Percentiles rank a stretch among this genome's conserved stretches.
These are phyloP conservation scores for Ophidiomyces ophidiicola DNA, from an alignment of 2,329 filamentous ascomycete genomes.

Conservation along the genomic window DNA sequence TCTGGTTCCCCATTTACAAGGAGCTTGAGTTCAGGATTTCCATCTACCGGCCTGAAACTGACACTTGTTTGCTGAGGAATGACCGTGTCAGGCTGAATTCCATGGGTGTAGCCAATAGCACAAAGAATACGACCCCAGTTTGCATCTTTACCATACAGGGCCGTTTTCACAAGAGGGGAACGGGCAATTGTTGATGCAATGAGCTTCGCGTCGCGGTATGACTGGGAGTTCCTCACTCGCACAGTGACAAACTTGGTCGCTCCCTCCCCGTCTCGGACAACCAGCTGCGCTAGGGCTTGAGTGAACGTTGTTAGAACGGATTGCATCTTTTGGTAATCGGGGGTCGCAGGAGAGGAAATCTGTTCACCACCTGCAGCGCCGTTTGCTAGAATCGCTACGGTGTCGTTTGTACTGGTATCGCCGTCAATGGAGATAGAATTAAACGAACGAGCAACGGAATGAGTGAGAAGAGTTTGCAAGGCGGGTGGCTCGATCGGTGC, in stretches of 20 bases:
- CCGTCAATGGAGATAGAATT: conserved; percentile 96
- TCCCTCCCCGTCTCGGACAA: conserved; percentile 92
- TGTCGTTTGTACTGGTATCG: conserved; percentile 96
- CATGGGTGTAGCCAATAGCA: conserved; percentile 68
- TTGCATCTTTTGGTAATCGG: conserved; percentile 60
- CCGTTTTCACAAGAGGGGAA: conserved; percentile 91
- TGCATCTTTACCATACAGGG: conserved; percentile 89
- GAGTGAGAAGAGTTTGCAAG: conserved; percentile 57
- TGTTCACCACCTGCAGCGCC: conserved; percentile 68
- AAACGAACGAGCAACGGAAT: conserved; percentile 73
- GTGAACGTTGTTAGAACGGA: conserved; percentile 63
- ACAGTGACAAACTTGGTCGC: conserved; percentile 98
- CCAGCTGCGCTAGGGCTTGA: conserved; percentile 73
- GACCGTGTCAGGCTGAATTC: conserved; percentile 35
- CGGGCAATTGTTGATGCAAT: conserved; percentile 81
- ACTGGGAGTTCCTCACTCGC: conserved; percentile 60
- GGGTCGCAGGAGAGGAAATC: conserved; percentile 39
- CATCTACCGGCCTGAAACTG: conserved; percentile 48
- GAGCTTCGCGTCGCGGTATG: conserved; percentile 58
- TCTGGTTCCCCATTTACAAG: conserved; percentile 51
- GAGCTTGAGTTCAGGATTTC: conserved; percentile 44
- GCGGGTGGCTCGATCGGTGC: conserved; percentile 59
- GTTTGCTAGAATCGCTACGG: conserved; percentile 86
- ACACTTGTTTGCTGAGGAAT: conserved; percentile 47
- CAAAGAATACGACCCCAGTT: conserved; percentile 98